Evolutionary conservation across 208 protist species (phyloP).

Genomic region (Herpetomonas samuelpessoai): DNA sequence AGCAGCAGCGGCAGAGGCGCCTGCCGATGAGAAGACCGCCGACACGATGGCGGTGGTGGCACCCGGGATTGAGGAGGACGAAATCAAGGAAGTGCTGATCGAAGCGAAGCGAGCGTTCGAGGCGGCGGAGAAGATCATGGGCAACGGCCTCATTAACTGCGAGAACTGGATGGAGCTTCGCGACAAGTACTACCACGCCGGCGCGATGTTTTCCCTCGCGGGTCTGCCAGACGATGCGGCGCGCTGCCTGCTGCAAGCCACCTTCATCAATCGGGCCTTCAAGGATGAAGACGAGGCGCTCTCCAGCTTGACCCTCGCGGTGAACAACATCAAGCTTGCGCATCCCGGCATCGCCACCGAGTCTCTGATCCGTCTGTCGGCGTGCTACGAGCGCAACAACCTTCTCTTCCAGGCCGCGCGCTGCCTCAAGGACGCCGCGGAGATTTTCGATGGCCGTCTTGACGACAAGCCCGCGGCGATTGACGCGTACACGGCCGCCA

Average conservation of each 20-base stretch:
- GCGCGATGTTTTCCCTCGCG: slow-evolving; percentile 48
- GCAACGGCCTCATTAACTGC: slow-evolving; percentile 50
- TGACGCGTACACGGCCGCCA: slow-evolving; percentile 40
- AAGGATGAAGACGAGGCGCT: slow-evolving; percentile 52
- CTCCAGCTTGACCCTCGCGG: slow-evolving; percentile 36
- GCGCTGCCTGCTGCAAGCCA: slow-evolving; percentile 55
- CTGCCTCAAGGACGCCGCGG: slow-evolving; percentile 61
- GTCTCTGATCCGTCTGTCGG: slow-evolving; percentile 39
- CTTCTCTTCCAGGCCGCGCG: slow-evolving; percentile 60
- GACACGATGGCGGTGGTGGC: too few species aligned
- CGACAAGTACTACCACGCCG: slow-evolving; percentile 67
- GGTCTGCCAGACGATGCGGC: slow-evolving; percentile 43
- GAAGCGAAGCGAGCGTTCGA: slow-evolving; percentile 30
- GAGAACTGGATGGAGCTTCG: slow-evolving; percentile 58
- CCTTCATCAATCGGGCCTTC: slow-evolving; percentile 69
- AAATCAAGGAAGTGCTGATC: slow-evolving; percentile 16
- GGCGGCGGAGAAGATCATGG: slow-evolving; percentile 40
- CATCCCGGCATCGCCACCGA: slow-evolving; percentile 55
- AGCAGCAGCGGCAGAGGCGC: too few species aligned
- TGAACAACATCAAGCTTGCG: slow-evolving; percentile 50
- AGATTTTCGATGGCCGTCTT: slow-evolving; percentile 47
- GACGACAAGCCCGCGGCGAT: slow-evolving; percentile 37
- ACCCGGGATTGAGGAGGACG: too few species aligned
- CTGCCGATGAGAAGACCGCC: too few species aligned
- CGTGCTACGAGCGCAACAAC: slow-evolving; percentile 24